These are phyloP conservation scores for Darksidea phi DNA, from an alignment of 495 filamentous ascomycete species.

Conservation along the genomic window DNA sequence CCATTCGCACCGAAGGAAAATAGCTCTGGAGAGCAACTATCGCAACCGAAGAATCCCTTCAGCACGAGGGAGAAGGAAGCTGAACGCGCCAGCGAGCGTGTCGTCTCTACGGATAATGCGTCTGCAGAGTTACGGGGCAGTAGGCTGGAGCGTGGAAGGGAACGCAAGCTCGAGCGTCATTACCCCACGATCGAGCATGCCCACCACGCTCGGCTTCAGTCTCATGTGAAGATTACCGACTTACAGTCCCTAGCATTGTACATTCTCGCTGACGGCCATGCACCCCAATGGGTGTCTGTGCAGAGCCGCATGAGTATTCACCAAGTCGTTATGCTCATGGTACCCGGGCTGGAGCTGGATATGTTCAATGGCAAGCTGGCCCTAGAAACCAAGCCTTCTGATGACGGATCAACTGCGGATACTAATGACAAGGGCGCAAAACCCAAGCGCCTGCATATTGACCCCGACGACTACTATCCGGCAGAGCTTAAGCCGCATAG, in stretches of 20 bases:
- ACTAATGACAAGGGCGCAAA: background rate
- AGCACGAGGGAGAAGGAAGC: no score
- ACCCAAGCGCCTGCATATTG: conserved; percentile 14
- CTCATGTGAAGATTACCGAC: conserved; percentile 72
- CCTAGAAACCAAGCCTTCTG: background rate
- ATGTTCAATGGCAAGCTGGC: conserved; percentile 75
- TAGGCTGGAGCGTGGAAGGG: conserved; percentile 35
- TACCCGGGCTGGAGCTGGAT: conserved; percentile 82
- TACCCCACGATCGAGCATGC: conserved; percentile 75
- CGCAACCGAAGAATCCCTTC: no score
- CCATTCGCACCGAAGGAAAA: no score
- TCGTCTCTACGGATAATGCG: background rate
- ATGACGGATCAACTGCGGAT: background rate
- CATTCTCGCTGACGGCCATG: conserved; percentile 76
- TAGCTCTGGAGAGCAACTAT: no score
- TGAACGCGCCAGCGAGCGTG: background rate
- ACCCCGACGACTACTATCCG: conserved; percentile 69
- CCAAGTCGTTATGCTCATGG: conserved; percentile 89
- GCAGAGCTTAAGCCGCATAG: conserved; percentile 57
- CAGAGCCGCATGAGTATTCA: conserved; percentile 70
- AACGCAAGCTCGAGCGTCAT: conserved; percentile 42
- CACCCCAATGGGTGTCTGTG: conserved; percentile 85
- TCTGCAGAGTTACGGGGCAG: background rate
- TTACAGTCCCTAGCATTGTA: conserved; percentile 83
- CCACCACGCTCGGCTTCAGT: conserved; percentile 63